Percentiles rank a stretch among this genome's conserved stretches.
Evolutionary conservation across 2,329 filamentous ascomycete genomes (phyloP).

Genomic region (Neurospora sp.): DNA sequence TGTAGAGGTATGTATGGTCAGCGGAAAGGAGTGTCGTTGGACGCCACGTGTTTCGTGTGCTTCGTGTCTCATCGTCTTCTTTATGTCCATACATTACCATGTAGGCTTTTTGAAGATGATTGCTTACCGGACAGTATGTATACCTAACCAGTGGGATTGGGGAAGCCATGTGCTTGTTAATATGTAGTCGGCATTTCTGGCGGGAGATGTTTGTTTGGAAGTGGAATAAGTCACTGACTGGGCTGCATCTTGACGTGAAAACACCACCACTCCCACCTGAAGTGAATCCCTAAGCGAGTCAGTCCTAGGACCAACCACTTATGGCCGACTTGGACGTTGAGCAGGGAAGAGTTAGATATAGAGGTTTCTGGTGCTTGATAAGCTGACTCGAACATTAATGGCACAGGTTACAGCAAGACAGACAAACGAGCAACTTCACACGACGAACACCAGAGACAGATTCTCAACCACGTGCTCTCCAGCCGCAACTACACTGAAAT

Average conservation of each 20-base stretch:
- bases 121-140: not conserved
- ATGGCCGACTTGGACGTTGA: not conserved
- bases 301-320: not conserved
- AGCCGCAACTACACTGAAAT: not conserved
- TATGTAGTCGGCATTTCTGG: not conserved
- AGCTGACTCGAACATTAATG: not conserved
- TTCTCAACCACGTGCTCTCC: not conserved
- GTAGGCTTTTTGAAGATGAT: not conserved
- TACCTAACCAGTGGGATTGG: not conserved
- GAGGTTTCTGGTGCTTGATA: not conserved
- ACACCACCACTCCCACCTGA: not conserved
- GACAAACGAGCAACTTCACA: not conserved
- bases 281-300: not conserved
- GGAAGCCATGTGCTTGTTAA: not conserved
- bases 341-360: not conserved
- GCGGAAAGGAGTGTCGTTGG: conserved; percentile 1
- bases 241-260: not conserved
- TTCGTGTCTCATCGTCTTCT: not conserved
- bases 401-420: not conserved
- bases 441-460: not conserved
- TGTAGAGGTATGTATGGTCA: not conserved
- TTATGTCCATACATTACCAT: not conserved
- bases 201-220: not conserved
- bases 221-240: not conserved
- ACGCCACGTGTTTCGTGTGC: conserved; percentile 4